phyloP scores from a whole-genome alignment of 1,284 basidiomycete genomes.

The Fomitopsis palustris region DNA sequence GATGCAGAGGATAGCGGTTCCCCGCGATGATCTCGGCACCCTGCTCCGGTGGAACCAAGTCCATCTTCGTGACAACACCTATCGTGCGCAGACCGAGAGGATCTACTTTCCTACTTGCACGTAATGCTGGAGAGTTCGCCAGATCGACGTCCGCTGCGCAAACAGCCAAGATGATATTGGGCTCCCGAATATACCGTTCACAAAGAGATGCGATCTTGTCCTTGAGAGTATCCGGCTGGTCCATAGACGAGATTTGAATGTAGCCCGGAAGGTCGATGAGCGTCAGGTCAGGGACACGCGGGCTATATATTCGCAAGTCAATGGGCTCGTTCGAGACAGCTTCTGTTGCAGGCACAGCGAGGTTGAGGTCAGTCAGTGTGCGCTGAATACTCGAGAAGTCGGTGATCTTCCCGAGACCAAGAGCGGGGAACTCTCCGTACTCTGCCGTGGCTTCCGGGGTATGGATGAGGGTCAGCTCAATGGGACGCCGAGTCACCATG shows the following conservation, averaged over 20 bases:
- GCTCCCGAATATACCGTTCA: slow-evolving; percentile 96
- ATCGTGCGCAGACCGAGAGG: slow-evolving; percentile 94
- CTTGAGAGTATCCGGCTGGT: slow-evolving; percentile 93
- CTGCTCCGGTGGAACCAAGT: slow-evolving; percentile 84
- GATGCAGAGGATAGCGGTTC: slow-evolving; percentile 94
- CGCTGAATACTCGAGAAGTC: slow-evolving; percentile 91
- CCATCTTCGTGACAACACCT: slow-evolving; percentile 99
- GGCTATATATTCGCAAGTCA: slow-evolving; percentile 94
- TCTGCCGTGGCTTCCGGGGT: slow-evolving; percentile 72
- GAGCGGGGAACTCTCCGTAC: slow-evolving; percentile 92
- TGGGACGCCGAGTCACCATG: slow-evolving; percentile 98
- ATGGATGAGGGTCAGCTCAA: slow-evolving; percentile 96
- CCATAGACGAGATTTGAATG: slow-evolving; percentile 91
- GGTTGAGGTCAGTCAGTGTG: slow-evolving; percentile 92
- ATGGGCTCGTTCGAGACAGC: slow-evolving; percentile 95
- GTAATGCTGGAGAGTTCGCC: slow-evolving; percentile 94
- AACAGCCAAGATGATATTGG: slow-evolving; percentile 97
- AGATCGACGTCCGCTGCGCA: slow-evolving; percentile 98
- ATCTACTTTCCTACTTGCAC: slow-evolving; percentile 92
- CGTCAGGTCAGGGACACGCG: slow-evolving; percentile 94
- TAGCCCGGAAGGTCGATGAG: slow-evolving; percentile 98
- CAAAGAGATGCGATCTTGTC: slow-evolving; percentile 90
- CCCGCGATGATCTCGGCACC: slow-evolving; percentile 84
- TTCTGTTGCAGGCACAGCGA: slow-evolving; percentile 84
- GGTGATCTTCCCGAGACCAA: slow-evolving; percentile 85